Percentiles rank a stretch among this genome's conserved stretches.
Evolutionary conservation across 1,139 yeast species (phyloP).

Genomic region (Suhomyces anneliseae): DNA sequence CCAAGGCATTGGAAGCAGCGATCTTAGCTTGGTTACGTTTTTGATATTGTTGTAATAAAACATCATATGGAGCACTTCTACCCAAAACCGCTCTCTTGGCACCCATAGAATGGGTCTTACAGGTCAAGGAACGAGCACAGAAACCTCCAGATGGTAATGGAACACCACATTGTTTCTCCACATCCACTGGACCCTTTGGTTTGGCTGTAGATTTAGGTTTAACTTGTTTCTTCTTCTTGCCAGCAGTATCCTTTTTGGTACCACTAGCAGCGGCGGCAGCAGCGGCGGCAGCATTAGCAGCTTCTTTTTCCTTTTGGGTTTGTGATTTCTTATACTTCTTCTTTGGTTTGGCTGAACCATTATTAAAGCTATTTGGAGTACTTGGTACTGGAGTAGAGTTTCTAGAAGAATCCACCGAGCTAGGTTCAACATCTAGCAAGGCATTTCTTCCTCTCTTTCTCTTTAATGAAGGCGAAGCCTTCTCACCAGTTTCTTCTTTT

Average conservation of each 20-base stretch:
- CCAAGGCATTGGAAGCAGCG: conserved; percentile 78
- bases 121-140: conserved; percentile 92
- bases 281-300: conserved; percentile 50
- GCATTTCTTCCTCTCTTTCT: conserved; percentile 34
- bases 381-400: conserved; percentile 40
- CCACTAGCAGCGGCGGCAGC: conserved; percentile 39
- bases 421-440: conserved; percentile 35
- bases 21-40: conserved; percentile 88
- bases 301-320: conserved; percentile 47
- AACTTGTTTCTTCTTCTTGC: conserved; percentile 43
- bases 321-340: conserved; percentile 48
- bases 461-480: conserved; percentile 20
- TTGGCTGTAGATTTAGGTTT: conserved; percentile 57
- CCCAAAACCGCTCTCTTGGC: conserved; percentile 95
- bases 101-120: conserved; percentile 98
- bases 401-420: conserved; percentile 45
- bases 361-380: conserved; percentile 23
- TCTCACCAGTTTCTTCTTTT: conserved; percentile 23
- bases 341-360: conserved; percentile 31
- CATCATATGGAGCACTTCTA: conserved; percentile 89
- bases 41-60: conserved; percentile 83
- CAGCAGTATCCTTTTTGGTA: conserved; percentile 12
- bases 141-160: conserved; percentile 87
- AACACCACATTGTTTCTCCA: conserved; percentile 96
- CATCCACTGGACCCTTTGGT: conserved; percentile 83